Percentiles rank a stretch among this genome's conserved stretches.
These are phyloP conservation scores for Colletotrichum sp. DNA, from an alignment of 2,329 filamentous ascomycete species.

Conservation along the genomic window DNA sequence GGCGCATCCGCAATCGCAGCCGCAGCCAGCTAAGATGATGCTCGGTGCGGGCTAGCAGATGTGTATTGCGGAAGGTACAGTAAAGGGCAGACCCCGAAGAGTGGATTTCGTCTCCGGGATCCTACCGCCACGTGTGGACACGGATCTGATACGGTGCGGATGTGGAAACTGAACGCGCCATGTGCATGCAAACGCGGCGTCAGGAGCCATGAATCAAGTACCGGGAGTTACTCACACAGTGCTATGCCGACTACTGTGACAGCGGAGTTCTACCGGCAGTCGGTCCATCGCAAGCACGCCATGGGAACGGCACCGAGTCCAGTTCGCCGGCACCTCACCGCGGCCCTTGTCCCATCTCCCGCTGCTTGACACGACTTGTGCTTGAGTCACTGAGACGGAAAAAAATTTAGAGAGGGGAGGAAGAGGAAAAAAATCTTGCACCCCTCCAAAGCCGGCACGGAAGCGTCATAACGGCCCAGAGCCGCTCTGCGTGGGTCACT, in stretches of 20 bases:
- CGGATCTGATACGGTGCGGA: neutral
- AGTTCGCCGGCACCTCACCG: neutral
- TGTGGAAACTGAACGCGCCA: neutral
- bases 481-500: neutral
- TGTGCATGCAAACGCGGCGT: neutral
- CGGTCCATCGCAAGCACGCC: neutral
- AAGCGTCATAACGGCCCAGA: neutral
- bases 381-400: neutral
- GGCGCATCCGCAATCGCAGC: neutral
- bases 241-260: neutral
- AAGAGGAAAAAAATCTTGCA: neutral
- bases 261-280: constrained; percentile 8
- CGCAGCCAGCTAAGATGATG: neutral
- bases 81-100: neutral
- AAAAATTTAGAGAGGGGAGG: neutral
- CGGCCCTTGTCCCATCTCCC: neutral
- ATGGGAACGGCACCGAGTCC: neutral
- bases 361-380: neutral
- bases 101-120: neutral
- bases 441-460: neutral
- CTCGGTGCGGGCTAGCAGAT: neutral
- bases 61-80: neutral
- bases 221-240: neutral
- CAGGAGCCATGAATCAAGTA: neutral
- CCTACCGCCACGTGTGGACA: neutral